Evolutionary conservation across 108 stramenopile species (phyloP), one percentile per base, ranked within the genome.

Genomic region (Chaetoceros muelleri): DNA sequence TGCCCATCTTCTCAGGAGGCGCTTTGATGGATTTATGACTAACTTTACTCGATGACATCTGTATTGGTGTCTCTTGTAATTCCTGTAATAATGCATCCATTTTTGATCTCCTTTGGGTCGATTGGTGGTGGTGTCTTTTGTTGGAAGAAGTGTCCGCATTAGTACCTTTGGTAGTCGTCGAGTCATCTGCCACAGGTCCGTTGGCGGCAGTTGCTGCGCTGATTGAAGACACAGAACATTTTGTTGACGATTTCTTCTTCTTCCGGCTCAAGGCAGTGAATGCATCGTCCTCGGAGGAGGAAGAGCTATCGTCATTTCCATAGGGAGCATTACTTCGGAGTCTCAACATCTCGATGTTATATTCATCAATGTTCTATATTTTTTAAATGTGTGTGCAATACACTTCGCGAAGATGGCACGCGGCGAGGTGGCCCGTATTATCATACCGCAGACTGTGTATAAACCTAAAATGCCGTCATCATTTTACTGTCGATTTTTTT

Each of bases 61-160:
- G 57, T 52, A 27, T 52, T 20, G 20, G 57, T 59, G 66, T 60
- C 49, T 75, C 57, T 57, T 80, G 75, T 13, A 90, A 44, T 49
- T 90, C 89, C 50, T 76, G 52, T 8, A 90, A 45, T 0, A 90
- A 53, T 2, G 89, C 84, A 55, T 90, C 81, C 85, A 90, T 86
- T 60, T 85, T 82, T 5, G 75, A 71, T 53, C 81, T 78, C 25
- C 89, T 68, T 28, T 62, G 49, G 52, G 68, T 46, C 28, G 53
- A 64, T 30, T 59, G 8, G 53, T 73, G 64, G 50, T 73, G 72
- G 44, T 73, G 72, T 17, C 72, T 62, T 34, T 69, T 73, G 58
- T 26, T 60, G 25, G 65, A 55, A 48, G 64, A 64, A 27, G 70
- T 57, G 18, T 25, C 61, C 1, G 18, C 28, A 20, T 5, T 5